Percentiles rank a stretch among this genome's conserved stretches.
phyloP scores from a whole-genome alignment of 108 stramenopile species.

The Chaetoceros muelleri region DNA sequence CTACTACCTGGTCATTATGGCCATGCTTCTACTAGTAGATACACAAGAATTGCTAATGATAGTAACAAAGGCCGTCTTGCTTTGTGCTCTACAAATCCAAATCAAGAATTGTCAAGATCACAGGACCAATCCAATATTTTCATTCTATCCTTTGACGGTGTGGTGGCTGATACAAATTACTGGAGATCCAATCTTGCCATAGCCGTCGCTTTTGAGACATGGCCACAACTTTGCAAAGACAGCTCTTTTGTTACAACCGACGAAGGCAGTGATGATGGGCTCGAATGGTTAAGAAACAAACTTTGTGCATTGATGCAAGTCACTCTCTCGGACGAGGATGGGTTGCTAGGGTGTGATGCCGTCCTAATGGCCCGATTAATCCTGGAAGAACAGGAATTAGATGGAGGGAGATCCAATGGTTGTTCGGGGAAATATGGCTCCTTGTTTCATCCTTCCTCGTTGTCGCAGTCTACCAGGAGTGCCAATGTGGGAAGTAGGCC shows the following conservation, averaged over 20 bases:
- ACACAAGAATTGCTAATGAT: too few relatives aligned
- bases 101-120: too few relatives aligned
- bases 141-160: background rate
- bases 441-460: conserved; percentile 28
- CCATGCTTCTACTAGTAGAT: too few relatives aligned
- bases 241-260: background rate
- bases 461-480: background rate
- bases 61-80: too few relatives aligned
- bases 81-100: too few relatives aligned
- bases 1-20: too few relatives aligned
- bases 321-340: background rate
- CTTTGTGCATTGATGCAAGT: background rate
- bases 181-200: background rate
- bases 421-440: conserved; percentile 50
- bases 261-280: background rate
- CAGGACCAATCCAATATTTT: background rate
- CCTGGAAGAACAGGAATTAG: conserved; percentile 51
- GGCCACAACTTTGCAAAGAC: background rate
- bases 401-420: conserved; percentile 40
- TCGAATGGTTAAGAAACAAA: background rate
- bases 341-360: background rate
- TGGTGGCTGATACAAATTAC: background rate
- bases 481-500: conserved; percentile 30
- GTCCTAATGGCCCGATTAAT: conserved; percentile 41
- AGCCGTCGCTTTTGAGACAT: background rate